Evolutionary conservation across 345 rosid species (phyloP).

Genomic region (Aquilaria malaccensis): DNA sequence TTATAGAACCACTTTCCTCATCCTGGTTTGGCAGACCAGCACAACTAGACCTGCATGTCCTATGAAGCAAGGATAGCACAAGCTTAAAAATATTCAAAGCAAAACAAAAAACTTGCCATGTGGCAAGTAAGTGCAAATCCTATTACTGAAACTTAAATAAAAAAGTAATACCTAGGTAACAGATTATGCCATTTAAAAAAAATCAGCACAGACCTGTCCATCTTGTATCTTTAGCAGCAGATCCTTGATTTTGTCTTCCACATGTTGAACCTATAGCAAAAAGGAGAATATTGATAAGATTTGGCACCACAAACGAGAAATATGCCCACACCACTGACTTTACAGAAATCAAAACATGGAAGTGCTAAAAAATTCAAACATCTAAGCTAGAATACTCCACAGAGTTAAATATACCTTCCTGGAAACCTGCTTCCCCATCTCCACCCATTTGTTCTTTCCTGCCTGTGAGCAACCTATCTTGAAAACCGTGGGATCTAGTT

Average conservation of each 20-base stretch:
- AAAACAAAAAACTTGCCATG: background rate
- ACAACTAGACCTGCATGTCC: too few relatives aligned
- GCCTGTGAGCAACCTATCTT: conserved; percentile 74
- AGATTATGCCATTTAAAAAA: too few relatives aligned
- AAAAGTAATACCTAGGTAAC: too few relatives aligned
- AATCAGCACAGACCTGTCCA: conserved; percentile 35
- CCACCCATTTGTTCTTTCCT: conserved; percentile 85
- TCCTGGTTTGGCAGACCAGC: too few relatives aligned
- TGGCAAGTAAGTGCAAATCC: background rate
- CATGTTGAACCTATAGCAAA: conserved; percentile 63
- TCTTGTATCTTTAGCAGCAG: conserved; percentile 48
- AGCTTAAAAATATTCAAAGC: background rate
- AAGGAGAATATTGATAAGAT: background rate
- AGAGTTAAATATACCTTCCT: conserved; percentile 51
- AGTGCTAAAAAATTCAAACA: background rate
- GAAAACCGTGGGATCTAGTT: conserved; percentile 51
- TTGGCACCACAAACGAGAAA: background rate
- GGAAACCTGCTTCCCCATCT: conserved; percentile 77
- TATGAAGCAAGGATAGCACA: too few relatives aligned
- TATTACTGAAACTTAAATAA: too few relatives aligned
- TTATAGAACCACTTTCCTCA: too few relatives aligned
- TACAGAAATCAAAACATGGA: background rate
- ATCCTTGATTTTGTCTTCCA: conserved; percentile 68
- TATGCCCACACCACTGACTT: background rate
- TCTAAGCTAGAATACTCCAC: background rate